phyloP scores from a whole-genome alignment of 2,329 filamentous ascomycete genomes.

The Ceratocystis eucalypticola region DNA sequence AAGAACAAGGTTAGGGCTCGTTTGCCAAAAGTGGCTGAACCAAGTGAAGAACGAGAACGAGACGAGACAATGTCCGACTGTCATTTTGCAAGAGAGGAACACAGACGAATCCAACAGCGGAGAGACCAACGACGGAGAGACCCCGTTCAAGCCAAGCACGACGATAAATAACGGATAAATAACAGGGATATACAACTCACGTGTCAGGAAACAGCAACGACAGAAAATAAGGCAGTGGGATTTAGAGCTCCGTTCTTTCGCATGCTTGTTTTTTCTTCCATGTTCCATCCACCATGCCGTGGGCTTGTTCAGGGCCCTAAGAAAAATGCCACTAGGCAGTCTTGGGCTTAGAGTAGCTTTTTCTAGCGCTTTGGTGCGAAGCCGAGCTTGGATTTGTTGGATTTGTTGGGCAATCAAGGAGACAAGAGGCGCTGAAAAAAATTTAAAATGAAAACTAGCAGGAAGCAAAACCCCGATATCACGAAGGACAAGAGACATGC shows the following conservation, averaged over 20 bases:
- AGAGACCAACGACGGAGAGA: too few species aligned
- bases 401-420: not conserved
- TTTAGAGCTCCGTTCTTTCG: not conserved
- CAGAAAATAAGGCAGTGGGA: not conserved
- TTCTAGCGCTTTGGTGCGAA: not conserved
- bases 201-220: not conserved
- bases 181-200: not conserved
- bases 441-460: not conserved
- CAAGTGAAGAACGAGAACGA: not conserved
- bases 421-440: constrained; percentile 4
- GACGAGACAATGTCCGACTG: not conserved
- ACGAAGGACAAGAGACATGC: not conserved
- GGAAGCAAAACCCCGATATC: not conserved
- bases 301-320: not conserved
- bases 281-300: not conserved
- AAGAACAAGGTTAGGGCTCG: not conserved
- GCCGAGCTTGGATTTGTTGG: not conserved
- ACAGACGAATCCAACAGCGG: too few species aligned
- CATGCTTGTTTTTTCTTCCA: not conserved
- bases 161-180: too few species aligned
- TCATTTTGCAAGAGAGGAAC: not conserved
- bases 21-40: not conserved
- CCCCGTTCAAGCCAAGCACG: too few species aligned
- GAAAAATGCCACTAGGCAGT: not conserved
- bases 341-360: not conserved